These are phyloP conservation scores for Carpinus viminea DNA, from an alignment of 306 rosid genomes.

Conservation along the genomic window DNA sequence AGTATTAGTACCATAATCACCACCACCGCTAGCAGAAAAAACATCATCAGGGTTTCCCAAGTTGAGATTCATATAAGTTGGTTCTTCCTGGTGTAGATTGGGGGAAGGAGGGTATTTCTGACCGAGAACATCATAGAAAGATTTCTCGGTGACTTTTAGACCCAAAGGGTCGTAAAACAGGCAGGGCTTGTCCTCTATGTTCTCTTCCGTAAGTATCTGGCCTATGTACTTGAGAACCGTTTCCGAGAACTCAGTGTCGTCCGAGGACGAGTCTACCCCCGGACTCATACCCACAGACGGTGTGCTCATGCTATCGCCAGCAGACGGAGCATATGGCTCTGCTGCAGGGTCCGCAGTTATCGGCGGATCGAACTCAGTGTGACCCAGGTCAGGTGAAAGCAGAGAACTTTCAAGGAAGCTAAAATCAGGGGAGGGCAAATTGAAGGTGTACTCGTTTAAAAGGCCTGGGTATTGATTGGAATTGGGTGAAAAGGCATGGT, in stretches of 20 bases:
- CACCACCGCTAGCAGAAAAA: slow-evolving; percentile 25
- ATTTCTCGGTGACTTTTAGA: slow-evolving; percentile 7
- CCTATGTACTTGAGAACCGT: background rate
- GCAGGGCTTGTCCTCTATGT: background rate
- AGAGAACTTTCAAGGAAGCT: slow-evolving; percentile 11
- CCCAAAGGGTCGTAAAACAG: slow-evolving; percentile 9
- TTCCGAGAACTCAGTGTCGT: background rate
- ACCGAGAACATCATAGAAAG: slow-evolving; percentile 7
- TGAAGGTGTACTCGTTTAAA: slow-evolving; percentile 12
- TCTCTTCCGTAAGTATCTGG: slow-evolving; percentile 10
- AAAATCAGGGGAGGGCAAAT: slow-evolving; percentile 31
- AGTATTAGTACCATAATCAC: slow-evolving; percentile 14
- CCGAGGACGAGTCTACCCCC: background rate
- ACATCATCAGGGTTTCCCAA: slow-evolving; percentile 25
- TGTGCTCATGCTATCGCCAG: slow-evolving; percentile 21
- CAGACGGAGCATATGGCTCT: slow-evolving; percentile 1
- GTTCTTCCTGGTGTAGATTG: slow-evolving; percentile 8
- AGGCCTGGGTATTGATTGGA: slow-evolving; percentile 22
- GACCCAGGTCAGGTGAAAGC: slow-evolving; percentile 23
- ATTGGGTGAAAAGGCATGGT: slow-evolving; percentile 11
- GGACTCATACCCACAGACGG: slow-evolving; percentile 13
- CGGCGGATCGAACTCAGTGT: slow-evolving; percentile 13
- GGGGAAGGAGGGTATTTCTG: background rate
- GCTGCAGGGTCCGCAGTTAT: background rate
- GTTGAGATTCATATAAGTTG: background rate